Percentiles rank a stretch among this genome's conserved stretches.
Evolutionary conservation across 495 filamentous ascomycete species (phyloP).

Genomic region (Penicillium coffeae): DNA sequence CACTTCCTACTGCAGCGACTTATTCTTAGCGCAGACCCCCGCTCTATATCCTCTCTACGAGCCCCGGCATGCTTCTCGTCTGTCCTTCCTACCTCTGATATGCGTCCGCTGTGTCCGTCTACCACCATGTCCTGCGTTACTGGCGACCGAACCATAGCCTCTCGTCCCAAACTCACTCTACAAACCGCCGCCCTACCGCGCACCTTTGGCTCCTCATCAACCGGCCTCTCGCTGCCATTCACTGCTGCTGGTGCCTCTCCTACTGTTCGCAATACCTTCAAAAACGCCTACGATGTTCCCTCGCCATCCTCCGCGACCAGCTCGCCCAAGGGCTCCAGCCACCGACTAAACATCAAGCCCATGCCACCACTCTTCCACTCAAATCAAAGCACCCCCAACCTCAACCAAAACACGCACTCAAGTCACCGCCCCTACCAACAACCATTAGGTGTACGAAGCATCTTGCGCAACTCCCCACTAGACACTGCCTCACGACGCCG

Average conservation of each 20-base stretch:
- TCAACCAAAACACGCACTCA: constrained; percentile 22
- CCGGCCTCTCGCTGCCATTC: constrained; percentile 52
- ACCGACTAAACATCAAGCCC: constrained; percentile 33
- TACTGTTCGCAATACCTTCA: constrained; percentile 77
- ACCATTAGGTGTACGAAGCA: constrained; percentile 63
- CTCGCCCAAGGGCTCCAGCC: constrained; percentile 29
- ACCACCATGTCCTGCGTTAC: constrained; percentile 27
- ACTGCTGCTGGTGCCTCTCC: constrained; percentile 64
- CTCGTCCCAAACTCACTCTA: constrained; percentile 74
- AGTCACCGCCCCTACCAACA: constrained; percentile 56
- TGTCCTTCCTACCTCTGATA: constrained; percentile 18
- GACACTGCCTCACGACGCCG: constrained; percentile 34
- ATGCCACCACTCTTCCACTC: constrained; percentile 23
- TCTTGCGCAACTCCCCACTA: constrained; percentile 71
- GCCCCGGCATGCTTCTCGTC: not conserved
- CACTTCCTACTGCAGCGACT: constrained; percentile 8
- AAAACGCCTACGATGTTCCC: constrained; percentile 70
- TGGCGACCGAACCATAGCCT: constrained; percentile 35
- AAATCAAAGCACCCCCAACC: constrained; percentile 21
- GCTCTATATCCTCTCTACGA: not conserved
- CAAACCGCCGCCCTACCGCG: constrained; percentile 59
- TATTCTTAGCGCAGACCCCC: constrained; percentile 21
- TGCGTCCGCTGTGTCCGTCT: constrained; percentile 23
- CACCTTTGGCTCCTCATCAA: constrained; percentile 52
- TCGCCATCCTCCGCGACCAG: constrained; percentile 59